These are phyloP conservation scores for Cercospora citrullina DNA, from an alignment of 2,329 filamentous ascomycete species.

Conservation along the genomic window DNA sequence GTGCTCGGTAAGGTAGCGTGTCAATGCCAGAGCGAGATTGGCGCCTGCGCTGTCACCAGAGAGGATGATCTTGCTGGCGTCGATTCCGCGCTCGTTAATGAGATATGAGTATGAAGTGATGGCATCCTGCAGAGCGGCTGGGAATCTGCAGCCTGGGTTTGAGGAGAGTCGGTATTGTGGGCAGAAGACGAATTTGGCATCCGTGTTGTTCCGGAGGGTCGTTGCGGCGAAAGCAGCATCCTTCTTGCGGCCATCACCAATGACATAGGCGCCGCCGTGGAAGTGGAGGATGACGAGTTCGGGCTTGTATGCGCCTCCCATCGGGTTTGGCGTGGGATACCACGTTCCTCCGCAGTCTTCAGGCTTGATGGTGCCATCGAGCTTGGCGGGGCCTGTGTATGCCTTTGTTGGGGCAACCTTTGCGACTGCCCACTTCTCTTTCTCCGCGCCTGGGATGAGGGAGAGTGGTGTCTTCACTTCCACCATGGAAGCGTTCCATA, in stretches of 20 bases:
- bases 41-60: slow-evolving; percentile 54
- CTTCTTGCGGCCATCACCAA: slow-evolving; percentile 45
- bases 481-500: slow-evolving; percentile 39
- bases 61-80: slow-evolving; percentile 45
- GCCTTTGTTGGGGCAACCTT: slow-evolving; percentile 19
- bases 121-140: slow-evolving; percentile 53
- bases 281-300: slow-evolving; percentile 48
- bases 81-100: slow-evolving; percentile 43
- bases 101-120: slow-evolving; percentile 52
- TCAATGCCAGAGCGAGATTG: slow-evolving; percentile 48
- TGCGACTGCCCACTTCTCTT: slow-evolving; percentile 41
- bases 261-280: slow-evolving; percentile 53
- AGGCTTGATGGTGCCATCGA: slow-evolving; percentile 41
- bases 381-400: slow-evolving; percentile 27
- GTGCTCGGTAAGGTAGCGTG: slow-evolving; percentile 50
- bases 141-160: slow-evolving; percentile 49
- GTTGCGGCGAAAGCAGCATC: slow-evolving; percentile 39
- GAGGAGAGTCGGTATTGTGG: slow-evolving; percentile 53
- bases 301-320: slow-evolving; percentile 21
- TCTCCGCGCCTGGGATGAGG: slow-evolving; percentile 41
- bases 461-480: slow-evolving; percentile 37
- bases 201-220: slow-evolving; percentile 38
- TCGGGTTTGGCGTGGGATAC: slow-evolving; percentile 39
- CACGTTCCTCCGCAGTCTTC: slow-evolving; percentile 45
- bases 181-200: slow-evolving; percentile 44